A percentile compares a stretch with the other conserved stretches of the same genome.
Conservation (phyloP, 2,329 filamentous ascomycete species). For the Clathrospora elynae region DNA sequence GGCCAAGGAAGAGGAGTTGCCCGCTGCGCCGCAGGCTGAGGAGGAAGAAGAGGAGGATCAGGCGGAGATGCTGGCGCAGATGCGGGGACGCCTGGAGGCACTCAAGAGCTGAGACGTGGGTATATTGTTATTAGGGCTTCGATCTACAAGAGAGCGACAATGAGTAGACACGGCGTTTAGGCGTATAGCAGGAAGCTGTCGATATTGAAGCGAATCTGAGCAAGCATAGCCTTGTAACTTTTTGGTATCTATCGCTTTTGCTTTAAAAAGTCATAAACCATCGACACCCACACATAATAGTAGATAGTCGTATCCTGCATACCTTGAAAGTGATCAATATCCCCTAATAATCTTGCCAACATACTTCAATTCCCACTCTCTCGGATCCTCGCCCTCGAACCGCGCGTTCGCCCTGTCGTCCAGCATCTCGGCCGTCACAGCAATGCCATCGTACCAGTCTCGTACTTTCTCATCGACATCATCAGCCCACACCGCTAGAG, state of each 20-base stretch:
- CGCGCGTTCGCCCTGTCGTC: conserved; percentile 37
- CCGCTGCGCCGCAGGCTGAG: conserved; percentile 61
- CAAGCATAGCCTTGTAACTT: neutral
- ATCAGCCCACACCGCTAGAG: conserved; percentile 43
- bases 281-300: neutral
- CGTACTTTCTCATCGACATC: conserved; percentile 38
- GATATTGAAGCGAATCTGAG: neutral
- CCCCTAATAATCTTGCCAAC: conserved; percentile 44
- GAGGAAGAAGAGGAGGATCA: conserved; percentile 81
- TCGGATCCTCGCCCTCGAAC: conserved; percentile 38
- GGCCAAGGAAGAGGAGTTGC: conserved; percentile 59
- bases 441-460: conserved; percentile 47
- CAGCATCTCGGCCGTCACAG: conserved; percentile 33
- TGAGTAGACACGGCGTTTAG: conserved; percentile 5
- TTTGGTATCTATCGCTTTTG: conserved; percentile 4
- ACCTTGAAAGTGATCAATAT: conserved; percentile 14
- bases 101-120: conserved; percentile 71
- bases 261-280: neutral
- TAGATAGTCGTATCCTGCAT: no score
- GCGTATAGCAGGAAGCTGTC: neutral
- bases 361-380: conserved; percentile 48
- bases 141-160: neutral
- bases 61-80: conserved; percentile 89
- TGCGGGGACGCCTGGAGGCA: conserved; percentile 89
- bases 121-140: neutral